Base-by-base conservation (phyloP, 306 rosid genomes). In the Quercus robur region DNA sequence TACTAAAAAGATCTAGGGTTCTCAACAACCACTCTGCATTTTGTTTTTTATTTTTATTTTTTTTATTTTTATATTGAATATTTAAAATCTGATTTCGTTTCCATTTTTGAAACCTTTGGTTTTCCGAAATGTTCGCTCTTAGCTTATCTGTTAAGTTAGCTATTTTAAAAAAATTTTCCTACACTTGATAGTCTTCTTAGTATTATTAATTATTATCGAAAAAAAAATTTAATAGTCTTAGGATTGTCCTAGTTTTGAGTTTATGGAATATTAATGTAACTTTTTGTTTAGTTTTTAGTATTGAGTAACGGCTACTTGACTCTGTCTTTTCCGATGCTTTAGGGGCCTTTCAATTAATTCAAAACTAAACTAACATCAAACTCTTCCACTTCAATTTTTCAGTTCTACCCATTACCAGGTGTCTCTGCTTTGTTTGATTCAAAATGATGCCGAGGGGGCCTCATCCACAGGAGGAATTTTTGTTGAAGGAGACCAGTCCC, bases 401-500 rank as follows among this genome's bases (percentile, higher is more conserved):
- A 70, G 10, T 69, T 77, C 33, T 70, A 81, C 25, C 72, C 77
- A 80, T 56, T 78, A 8, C 54, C 17, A 12, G 84, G 78, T 23
- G 44, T 82, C 61, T 77, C 71, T 31, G 75, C 49, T 80, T 80
- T 78, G 86, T 41, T 41, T 41, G 83, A 72, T 74, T 31, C 18
- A 74, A 15, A 92, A 85, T 41, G 90, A 94, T 94, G 97, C 97
- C 89, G 88, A 90, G 99, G 88, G 89, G 99, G 84, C 97, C 97
- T 70, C 95, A 93, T 1, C 93, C 91, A 1, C 54, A 49, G 17
- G 99, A 94, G 52, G 99, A 94, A 58, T 94, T 85, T 88, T 76
- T 94, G 67, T 80, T 94, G 94, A 94, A 91, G 90, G 99, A 94
- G 93, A 93, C 97, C 78, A 90, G 89, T 1, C 99, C 99, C 90